phyloP scores from a whole-genome alignment of 345 rosid genomes.

The Sisymbrium altissimum region DNA sequence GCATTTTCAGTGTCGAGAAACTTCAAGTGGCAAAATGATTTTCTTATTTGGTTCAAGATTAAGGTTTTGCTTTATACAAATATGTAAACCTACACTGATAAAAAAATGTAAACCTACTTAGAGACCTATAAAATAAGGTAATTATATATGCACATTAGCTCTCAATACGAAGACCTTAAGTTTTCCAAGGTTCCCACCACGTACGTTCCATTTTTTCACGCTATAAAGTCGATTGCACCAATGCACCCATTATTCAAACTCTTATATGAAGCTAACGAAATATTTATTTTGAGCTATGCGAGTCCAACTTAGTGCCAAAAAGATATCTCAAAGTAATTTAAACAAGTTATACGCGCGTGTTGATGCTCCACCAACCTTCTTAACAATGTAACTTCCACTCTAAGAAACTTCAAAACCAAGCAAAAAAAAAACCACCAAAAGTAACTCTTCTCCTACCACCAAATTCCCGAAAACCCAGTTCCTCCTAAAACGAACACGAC shows the following conservation, averaged over 20 bases:
- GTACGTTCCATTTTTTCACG: too few relatives aligned
- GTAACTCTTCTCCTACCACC: conserved; percentile 30
- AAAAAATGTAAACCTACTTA: not conserved
- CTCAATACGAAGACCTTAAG: too few relatives aligned
- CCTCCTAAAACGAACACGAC: conserved; percentile 45
- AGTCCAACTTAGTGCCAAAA: not conserved
- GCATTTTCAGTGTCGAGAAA: too few relatives aligned
- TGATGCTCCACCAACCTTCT: conserved; percentile 1
- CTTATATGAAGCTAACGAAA: too few relatives aligned
- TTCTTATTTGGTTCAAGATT: too few relatives aligned
- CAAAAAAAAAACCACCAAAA: conserved; percentile 26
- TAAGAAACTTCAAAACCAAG: conserved; percentile 47
- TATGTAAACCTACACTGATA: too few relatives aligned
- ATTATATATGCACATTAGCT: not conserved
- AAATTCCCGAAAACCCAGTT: conserved; percentile 40
- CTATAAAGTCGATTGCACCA: too few relatives aligned
- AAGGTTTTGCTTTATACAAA: too few relatives aligned
- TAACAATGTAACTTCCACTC: conserved; percentile 43
- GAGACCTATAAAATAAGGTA: not conserved
- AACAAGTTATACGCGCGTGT: not conserved
- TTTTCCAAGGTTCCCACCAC: too few relatives aligned
- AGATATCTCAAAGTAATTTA: not conserved
- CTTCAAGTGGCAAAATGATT: too few relatives aligned
- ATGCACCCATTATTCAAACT: too few relatives aligned
- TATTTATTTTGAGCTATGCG: not conserved